Evolutionary conservation across 192 early-diverging fungal genomes (phyloP), one percentile per base, ranked within the genome.

Genomic region (Coemansia asiatica): DNA sequence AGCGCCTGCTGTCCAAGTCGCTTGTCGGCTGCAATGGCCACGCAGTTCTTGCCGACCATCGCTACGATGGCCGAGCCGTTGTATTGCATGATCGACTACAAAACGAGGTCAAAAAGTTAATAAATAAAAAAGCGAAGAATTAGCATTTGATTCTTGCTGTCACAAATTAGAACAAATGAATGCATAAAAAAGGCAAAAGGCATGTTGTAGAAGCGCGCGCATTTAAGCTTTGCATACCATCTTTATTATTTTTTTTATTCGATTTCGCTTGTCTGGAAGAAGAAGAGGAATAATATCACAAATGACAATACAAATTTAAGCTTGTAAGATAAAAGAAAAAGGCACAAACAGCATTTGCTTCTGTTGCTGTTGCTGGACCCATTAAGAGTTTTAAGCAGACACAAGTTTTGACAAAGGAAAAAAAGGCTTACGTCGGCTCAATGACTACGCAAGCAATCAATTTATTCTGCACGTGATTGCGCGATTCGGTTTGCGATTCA

Each of bases 31-130:
- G 93, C 97, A 70, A 99, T 97, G 31, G 95, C 97, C 12, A 99
- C 95, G 75, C 97, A 99, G 83, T 93, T 88, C 83, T 99, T 98
- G 77, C 97, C 97, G 44, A 87, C 87, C 95, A 99, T 97, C 57
- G 94, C 96, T 64, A 98, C 91, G 57, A 99, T 81, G 60, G 93
- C 88, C 67, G 89, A 89, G 68, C 97, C 97, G 85, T 97, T 97
- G 75, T 96, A 96, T 81, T 91, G 85, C 90, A 91, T 92, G 82
- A 94, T 91, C 63, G 88, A 90, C 87, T 87, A 84, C 33, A 73
- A 16, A 44, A 18, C 16, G 13, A 16, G 9, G 3, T 36, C 13
- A 23, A 47, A 66, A 66, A 22, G 7, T n/a, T n/a, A n/a, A n/a
- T n/a, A 36, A 48, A 26, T 15, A 6, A 46, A 22, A 13, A 33